Conservation (phyloP, 352 stramenopile genomes). For the Globisporangium nodosum region DNA sequence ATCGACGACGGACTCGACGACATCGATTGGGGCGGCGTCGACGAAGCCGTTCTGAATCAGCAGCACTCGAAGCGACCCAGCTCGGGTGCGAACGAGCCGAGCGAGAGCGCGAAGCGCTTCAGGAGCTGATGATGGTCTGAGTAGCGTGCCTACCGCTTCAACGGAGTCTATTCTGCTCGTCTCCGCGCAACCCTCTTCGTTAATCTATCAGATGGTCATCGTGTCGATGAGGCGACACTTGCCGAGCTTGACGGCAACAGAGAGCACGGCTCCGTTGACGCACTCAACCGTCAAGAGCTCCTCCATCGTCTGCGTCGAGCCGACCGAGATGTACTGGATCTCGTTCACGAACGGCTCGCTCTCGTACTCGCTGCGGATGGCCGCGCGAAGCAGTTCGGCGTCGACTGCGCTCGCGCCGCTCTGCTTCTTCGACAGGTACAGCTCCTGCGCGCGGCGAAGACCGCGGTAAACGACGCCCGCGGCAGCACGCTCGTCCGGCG, state of each 20-base stretch:
- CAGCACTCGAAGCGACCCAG: constrained; percentile 18
- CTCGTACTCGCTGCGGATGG: constrained; percentile 51
- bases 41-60: constrained; percentile 38
- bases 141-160: not conserved
- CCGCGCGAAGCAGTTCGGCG: constrained; percentile 26
- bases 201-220: constrained; percentile 67
- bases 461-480: constrained; percentile 89
- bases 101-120: constrained; percentile 7
- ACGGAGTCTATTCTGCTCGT: not conserved
- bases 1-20: constrained; percentile 48
- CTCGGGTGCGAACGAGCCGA: constrained; percentile 11
- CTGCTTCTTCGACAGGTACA: constrained; percentile 27
- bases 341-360: constrained; percentile 88
- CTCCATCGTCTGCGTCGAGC: constrained; percentile 92
- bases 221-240: constrained; percentile 98
- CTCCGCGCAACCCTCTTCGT: not conserved
- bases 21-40: constrained; percentile 55
- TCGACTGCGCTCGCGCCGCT: constrained; percentile 18
- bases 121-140: constrained; percentile 4
- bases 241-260: constrained; percentile 93
- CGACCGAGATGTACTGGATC: constrained; percentile 96
- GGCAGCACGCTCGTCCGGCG: constrained; percentile 72
- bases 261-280: constrained; percentile 86
- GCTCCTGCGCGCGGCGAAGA: constrained; percentile 37
- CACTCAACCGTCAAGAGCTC: constrained; percentile 78